Percentiles rank a stretch among this genome's conserved stretches.
phyloP scores from a whole-genome alignment of 2,329 filamentous ascomycete genomes.

The Botrytis byssoidea region DNA sequence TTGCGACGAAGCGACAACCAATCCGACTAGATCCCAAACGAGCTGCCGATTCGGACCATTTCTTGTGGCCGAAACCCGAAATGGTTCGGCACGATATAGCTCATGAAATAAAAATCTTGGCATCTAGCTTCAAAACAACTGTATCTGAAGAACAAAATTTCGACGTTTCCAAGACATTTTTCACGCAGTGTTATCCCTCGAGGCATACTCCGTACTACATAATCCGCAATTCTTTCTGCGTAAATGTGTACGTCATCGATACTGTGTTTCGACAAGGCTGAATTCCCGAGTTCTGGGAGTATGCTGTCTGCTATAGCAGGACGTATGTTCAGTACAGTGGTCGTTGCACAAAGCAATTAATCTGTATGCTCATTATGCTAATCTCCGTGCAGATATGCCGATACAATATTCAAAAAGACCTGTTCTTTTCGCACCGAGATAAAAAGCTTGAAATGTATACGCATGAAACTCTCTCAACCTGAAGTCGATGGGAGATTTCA shows the following conservation, averaged over 20 bases:
- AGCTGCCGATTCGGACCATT: neutral
- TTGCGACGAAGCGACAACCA: neutral
- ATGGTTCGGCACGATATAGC: neutral
- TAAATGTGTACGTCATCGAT: neutral
- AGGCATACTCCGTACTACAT: neutral
- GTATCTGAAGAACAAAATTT: neutral
- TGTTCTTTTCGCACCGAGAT: neutral
- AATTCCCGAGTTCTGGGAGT: neutral
- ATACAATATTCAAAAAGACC: neutral
- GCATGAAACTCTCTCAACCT: neutral
- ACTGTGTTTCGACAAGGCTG: neutral
- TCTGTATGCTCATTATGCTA: fast-evolving
- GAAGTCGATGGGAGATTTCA: no score
- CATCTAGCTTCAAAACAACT: neutral
- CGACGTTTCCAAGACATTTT: neutral
- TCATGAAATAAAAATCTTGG: neutral
- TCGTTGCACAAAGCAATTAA: neutral
- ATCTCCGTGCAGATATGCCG: neutral
- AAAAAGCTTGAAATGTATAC: neutral
- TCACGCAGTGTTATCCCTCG: neutral
- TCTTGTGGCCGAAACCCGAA: neutral
- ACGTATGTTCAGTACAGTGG: no score
- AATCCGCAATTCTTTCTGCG: fast-evolving
- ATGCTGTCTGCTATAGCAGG: neutral
- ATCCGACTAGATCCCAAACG: neutral